phyloP scores from a whole-genome alignment of 1,284 basidiomycete genomes.

The Sanghuangporus sanghuang region DNA sequence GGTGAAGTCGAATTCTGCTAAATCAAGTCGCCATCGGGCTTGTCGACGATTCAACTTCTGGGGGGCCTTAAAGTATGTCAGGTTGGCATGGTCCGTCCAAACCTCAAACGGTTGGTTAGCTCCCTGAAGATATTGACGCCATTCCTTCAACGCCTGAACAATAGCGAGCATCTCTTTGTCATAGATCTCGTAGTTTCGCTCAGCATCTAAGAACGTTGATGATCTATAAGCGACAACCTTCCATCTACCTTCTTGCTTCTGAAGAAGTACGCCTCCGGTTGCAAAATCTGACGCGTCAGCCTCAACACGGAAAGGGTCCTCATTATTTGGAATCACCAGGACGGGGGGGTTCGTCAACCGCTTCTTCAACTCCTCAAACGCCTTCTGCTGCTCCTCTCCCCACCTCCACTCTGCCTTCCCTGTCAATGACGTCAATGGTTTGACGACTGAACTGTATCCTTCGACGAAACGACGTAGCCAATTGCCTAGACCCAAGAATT shows the following conservation, averaged over 20 bases:
- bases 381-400: neutral
- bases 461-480: neutral
- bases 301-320: neutral
- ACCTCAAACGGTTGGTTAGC: slow-evolving; percentile 20
- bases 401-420: neutral
- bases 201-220: slow-evolving; percentile 24
- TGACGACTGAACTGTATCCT: neutral
- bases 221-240: slow-evolving; percentile 29
- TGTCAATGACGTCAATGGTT: neutral
- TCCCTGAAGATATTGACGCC: slow-evolving; percentile 27
- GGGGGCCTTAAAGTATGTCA: too few relatives aligned
- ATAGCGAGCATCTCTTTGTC: slow-evolving; percentile 43
- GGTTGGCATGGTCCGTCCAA: too few relatives aligned
- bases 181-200: slow-evolving; percentile 42
- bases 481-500: neutral
- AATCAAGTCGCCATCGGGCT: too few relatives aligned
- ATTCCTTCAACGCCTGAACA: slow-evolving; percentile 30
- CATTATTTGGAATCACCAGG: too few relatives aligned
- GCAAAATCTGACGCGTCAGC: slow-evolving; percentile 6
- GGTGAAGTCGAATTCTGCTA: too few relatives aligned
- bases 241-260: slow-evolving; percentile 12
- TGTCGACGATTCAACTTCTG: too few relatives aligned
- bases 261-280: slow-evolving; percentile 6
- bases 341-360: neutral
- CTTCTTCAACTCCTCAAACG: neutral